Percentiles rank a stretch among this genome's conserved stretches.
phyloP scores from a whole-genome alignment of 108 stramenopile genomes.

The Skeletonema marinoi region DNA sequence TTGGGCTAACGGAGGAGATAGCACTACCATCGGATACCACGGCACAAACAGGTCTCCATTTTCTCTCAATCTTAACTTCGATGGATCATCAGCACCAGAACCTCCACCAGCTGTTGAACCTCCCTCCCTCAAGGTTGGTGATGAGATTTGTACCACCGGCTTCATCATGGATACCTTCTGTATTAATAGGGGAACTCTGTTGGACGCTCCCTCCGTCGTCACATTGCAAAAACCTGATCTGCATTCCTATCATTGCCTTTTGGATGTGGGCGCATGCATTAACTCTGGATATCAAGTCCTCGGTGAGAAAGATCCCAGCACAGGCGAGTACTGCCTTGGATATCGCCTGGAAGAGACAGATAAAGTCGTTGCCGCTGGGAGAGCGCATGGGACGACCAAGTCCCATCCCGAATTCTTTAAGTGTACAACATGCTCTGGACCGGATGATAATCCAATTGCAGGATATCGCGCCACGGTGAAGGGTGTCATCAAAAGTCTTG shows the following conservation, averaged over 20 bases:
- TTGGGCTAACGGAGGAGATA: neutral
- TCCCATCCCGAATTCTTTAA: neutral
- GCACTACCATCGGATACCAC: neutral
- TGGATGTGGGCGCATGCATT: constrained; percentile 30
- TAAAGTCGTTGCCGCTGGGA: constrained; percentile 8
- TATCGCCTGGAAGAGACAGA: constrained; percentile 28
- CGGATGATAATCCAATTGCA: constrained; percentile 1
- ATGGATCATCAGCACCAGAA: neutral
- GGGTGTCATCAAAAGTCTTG: constrained; percentile 17
- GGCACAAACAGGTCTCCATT: neutral
- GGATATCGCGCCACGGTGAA: constrained; percentile 31
- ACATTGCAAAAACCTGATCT: constrained; percentile 36
- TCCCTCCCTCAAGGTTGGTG: constrained; percentile 17
- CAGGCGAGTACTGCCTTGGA: constrained; percentile 21
- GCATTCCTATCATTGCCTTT: constrained; percentile 46
- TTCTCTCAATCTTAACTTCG: neutral
- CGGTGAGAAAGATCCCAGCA: constrained; percentile 14
- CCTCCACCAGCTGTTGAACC: neutral
- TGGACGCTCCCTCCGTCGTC: constrained; percentile 20
- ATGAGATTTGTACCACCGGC: constrained; percentile 46
- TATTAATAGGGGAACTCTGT: constrained; percentile 36
- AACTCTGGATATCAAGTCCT: constrained; percentile 30
- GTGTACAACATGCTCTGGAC: constrained; percentile 21
- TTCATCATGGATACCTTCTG: constrained; percentile 50
- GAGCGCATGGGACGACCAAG: constrained; percentile 4